Percentiles rank a stretch among this genome's conserved stretches.
These are phyloP conservation scores for Amphibolis antarctica DNA, from an alignment of 106 monocot species.

Conservation along the genomic window DNA sequence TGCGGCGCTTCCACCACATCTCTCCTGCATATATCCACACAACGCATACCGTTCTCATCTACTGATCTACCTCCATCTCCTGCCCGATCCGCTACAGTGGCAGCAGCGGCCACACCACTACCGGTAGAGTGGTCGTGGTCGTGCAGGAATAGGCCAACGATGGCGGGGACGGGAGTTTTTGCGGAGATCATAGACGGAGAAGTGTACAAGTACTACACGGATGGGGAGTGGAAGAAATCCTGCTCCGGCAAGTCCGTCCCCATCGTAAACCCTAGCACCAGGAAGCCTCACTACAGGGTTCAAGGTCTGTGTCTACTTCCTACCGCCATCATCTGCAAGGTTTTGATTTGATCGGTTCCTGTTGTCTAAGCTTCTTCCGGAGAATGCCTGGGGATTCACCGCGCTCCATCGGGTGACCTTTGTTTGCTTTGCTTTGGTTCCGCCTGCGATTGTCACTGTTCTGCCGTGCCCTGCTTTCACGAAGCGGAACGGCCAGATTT, in stretches of 20 bases:
- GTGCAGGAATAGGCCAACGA: no score
- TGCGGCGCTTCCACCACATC: no score
- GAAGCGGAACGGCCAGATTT: no score
- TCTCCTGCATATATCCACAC: no score
- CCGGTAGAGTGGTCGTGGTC: no score
- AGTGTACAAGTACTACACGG: conserved; percentile 85
- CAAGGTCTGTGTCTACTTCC: conserved; percentile 49
- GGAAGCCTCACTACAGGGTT: conserved; percentile 65
- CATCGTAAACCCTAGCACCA: conserved; percentile 80
- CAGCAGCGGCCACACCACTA: no score
- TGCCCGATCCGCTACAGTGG: no score
- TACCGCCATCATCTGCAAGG: not conserved
- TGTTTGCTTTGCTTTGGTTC: not conserved
- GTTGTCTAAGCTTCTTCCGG: not conserved
- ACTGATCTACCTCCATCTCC: no score
- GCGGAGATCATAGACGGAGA: conserved; percentile 78
- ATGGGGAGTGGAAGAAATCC: conserved; percentile 76
- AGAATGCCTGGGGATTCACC: no score
- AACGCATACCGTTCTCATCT: no score
- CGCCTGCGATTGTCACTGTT: not conserved
- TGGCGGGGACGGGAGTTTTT: conserved; percentile 67
- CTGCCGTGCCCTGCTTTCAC: no score
- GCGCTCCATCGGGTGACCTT: not conserved
- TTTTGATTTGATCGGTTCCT: not conserved
- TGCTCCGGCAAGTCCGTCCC: conserved; percentile 75